Conservation (phyloP, 768 basidiomycete genomes). For the Boletus subcaerulescens region DNA sequence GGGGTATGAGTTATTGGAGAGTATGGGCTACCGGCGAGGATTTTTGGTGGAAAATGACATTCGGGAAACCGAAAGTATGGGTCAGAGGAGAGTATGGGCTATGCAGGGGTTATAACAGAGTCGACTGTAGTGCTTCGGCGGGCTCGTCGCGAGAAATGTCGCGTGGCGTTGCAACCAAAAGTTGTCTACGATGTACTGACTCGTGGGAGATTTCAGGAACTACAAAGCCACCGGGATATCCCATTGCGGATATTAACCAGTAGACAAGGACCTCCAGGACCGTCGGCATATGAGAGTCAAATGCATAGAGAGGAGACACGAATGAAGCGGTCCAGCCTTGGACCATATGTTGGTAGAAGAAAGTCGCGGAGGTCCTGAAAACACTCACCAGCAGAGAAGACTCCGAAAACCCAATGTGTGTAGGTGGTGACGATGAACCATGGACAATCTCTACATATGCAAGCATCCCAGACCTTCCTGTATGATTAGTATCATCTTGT, state of each 20-base stretch:
- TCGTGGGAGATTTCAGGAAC: slow-evolving; percentile 27
- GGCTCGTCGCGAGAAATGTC: slow-evolving; percentile 26
- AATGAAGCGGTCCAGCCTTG: slow-evolving; percentile 55
- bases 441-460: slow-evolving; percentile 32
- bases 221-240: slow-evolving; percentile 30
- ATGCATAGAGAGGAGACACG: slow-evolving; percentile 44
- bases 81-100: too few relatives aligned
- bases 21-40: too few relatives aligned
- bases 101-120: too few relatives aligned
- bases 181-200: slow-evolving; percentile 16
- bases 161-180: slow-evolving; percentile 24
- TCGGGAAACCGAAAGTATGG: too few relatives aligned
- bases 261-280: slow-evolving; percentile 50
- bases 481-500: slow-evolving; percentile 4
- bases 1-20: too few relatives aligned
- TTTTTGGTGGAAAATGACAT: slow-evolving; percentile 4
- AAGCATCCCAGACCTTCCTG: slow-evolving; percentile 39
- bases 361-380: neutral
- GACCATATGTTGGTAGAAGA: slow-evolving; percentile 1
- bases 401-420: slow-evolving; percentile 42
- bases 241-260: slow-evolving; percentile 57
- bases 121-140: slow-evolving; percentile 12
- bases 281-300: slow-evolving; percentile 42
- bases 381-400: slow-evolving; percentile 38
- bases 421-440: slow-evolving; percentile 46